Evolutionary conservation across 2,329 filamentous ascomycete genomes (phyloP), one percentile per base, ranked within the genome.

Genomic region (Fusarium begoniae): DNA sequence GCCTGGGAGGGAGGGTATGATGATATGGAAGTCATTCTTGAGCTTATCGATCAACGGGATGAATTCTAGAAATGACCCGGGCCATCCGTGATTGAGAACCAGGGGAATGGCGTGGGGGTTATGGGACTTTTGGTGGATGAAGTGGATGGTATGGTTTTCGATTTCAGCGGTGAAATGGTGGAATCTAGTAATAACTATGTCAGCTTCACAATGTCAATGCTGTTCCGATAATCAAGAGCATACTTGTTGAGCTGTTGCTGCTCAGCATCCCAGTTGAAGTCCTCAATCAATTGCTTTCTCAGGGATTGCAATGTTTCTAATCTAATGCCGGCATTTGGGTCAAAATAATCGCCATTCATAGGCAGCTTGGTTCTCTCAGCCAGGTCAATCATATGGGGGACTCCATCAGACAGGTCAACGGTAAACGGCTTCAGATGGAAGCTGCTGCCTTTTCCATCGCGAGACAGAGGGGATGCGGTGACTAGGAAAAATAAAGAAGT

Each of bases 151-250:
- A 5, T 28, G 26, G 18, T 48, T 28, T 20, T 48, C 45, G 8
- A 48, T 48, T 12, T 30, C 45, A 22, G 45, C 45, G 4, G 26
- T 48, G 45, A 48, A 48, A 48, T 48, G 26, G 26, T 48, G 26
- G 13, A 48, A 11, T 13, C 26, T 48, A 48, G 18, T 12, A 4
- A 10, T 12, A 24, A 11, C 10, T 24, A 6, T 43, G n/a, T 47
- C 1, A 47, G 44, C 18, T 6, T 20, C 8, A 28, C 9, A 13
- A 10, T 0, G 6, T 14, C 8, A 28, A 26, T 15, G 6, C 12
- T 5, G 8, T 20, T 22, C 20, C 8, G 5, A 28, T 28, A 4
- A 15, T 2, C 8, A 22, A 14, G n/a, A 11, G 5, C 44, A 22
- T 47, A 47, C 44, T 47, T 15, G 11, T 47, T 47, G 4, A 47